Evolutionary conservation across 2,329 filamentous ascomycete genomes (phyloP).

Genomic region (Penicillium olsonii): DNA sequence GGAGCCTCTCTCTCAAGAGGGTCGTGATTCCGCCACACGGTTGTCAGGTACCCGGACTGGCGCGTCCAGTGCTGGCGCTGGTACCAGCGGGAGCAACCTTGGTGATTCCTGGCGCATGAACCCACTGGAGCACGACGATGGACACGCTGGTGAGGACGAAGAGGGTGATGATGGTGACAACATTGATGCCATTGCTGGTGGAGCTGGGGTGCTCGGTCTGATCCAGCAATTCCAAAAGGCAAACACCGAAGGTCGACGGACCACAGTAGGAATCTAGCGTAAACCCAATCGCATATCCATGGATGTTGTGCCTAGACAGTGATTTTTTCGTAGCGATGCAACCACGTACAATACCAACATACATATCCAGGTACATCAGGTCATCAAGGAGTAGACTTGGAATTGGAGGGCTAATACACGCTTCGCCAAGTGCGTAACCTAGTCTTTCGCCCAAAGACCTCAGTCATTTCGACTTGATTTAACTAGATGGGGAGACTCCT

Average conservation of each 20-base stretch:
- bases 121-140: slow-evolving; percentile 32
- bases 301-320: not conserved
- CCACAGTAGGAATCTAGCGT: slow-evolving; percentile 37
- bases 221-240: slow-evolving; percentile 69
- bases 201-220: slow-evolving; percentile 63
- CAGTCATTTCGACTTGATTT: too few species aligned
- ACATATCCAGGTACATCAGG: too few species aligned
- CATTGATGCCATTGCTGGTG: slow-evolving; percentile 48
- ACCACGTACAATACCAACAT: too few species aligned
- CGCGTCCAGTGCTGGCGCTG: slow-evolving; percentile 40
- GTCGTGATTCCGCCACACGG: slow-evolving; percentile 16
- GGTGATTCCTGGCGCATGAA: slow-evolving; percentile 56
- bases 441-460: too few species aligned
- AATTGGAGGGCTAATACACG: too few species aligned
- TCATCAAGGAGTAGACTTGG: too few species aligned
- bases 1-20: slow-evolving; percentile 22
- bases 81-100: slow-evolving; percentile 58
- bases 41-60: slow-evolving; percentile 25
- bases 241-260: slow-evolving; percentile 40
- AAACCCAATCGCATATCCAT: not conserved
- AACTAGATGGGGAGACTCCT: too few species aligned
- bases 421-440: too few species aligned
- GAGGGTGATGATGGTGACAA: slow-evolving; percentile 52
- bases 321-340: too few species aligned
- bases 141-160: slow-evolving; percentile 47